A percentile compares a stretch with the other conserved stretches of the same genome.
These are phyloP conservation scores for Leishmania martiniquensis DNA, from an alignment of 208 protist species.

Conservation along the genomic window DNA sequence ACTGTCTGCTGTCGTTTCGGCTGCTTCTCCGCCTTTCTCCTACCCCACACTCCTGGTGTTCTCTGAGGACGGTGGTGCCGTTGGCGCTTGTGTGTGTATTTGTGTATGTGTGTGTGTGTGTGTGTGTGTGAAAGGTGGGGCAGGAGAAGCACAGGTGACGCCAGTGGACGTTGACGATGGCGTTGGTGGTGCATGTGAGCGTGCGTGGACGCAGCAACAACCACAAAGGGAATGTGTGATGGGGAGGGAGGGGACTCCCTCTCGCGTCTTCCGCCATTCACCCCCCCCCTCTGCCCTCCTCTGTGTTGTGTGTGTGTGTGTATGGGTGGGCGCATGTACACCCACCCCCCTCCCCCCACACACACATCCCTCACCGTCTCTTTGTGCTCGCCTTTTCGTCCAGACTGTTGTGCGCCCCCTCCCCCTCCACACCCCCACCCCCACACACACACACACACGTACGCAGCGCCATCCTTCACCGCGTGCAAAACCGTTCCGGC, in stretches of 20 bases:
- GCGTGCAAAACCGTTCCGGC: neutral
- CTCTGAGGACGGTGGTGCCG: too few relatives aligned
- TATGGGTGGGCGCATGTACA: neutral
- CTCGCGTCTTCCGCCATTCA: neutral
- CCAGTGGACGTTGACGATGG: neutral
- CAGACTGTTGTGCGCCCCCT: neutral
- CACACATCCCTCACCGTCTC: neutral
- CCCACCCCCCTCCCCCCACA: neutral
- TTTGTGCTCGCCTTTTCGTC: neutral
- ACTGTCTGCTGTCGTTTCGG: conserved; percentile 1
- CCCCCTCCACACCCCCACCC: neutral
- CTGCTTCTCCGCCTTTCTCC: neutral
- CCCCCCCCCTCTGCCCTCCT: neutral
- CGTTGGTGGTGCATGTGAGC: neutral
- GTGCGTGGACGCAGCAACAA: neutral
- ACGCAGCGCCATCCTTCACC: neutral
- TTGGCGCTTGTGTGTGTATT: neutral
- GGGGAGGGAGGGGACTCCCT: neutral
- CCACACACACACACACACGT: too few relatives aligned
- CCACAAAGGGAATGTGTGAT: neutral
- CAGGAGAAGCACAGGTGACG: neutral
- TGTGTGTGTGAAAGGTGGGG: neutral
- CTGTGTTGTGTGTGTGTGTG: neutral
- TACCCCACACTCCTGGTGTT: neutral
- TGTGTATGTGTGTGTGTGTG: conserved; percentile 1